Conservation (phyloP, 371 early-diverging fungal genomes). For the Zancudomyces culisetae region DNA sequence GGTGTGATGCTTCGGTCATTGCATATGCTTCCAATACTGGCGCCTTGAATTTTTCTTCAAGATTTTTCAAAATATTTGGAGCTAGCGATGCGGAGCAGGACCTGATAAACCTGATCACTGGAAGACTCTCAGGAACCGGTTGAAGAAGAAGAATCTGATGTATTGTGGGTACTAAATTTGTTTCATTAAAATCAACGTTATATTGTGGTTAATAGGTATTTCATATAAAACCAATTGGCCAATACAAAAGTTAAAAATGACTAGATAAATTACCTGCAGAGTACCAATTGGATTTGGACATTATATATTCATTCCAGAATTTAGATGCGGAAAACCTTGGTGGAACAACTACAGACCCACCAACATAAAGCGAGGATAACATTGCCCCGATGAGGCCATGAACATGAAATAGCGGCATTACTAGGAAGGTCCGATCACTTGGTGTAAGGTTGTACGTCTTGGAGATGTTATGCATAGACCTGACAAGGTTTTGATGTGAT, state of each 20-base stretch:
- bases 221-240: too few relatives aligned
- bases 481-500: conserved; percentile 54
- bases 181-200: too few relatives aligned
- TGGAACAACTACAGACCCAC: conserved; percentile 64
- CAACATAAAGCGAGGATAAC: conserved; percentile 50
- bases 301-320: conserved; percentile 58
- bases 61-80: conserved; percentile 43
- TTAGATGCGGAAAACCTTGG: conserved; percentile 51
- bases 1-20: conserved; percentile 84
- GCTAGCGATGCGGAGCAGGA: conserved; percentile 68
- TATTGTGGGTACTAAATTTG: conserved; percentile 51
- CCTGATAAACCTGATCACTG: conserved; percentile 58
- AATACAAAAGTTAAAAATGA: too few relatives aligned
- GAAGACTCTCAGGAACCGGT: conserved; percentile 25
- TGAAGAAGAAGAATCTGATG: conserved; percentile 59
- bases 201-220: too few relatives aligned
- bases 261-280: conserved; percentile 28
- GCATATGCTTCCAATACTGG: conserved; percentile 80
- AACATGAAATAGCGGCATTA: conserved; percentile 88
- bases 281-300: conserved; percentile 47
- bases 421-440: conserved; percentile 44
- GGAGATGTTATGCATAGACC: conserved; percentile 51
- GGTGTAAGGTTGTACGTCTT: conserved; percentile 40
- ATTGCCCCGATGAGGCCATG: conserved; percentile 69
- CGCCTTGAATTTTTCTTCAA: conserved; percentile 48